These are phyloP conservation scores for Plasmopara muralis DNA, from an alignment of 352 stramenopile genomes.

Conservation along the genomic window DNA sequence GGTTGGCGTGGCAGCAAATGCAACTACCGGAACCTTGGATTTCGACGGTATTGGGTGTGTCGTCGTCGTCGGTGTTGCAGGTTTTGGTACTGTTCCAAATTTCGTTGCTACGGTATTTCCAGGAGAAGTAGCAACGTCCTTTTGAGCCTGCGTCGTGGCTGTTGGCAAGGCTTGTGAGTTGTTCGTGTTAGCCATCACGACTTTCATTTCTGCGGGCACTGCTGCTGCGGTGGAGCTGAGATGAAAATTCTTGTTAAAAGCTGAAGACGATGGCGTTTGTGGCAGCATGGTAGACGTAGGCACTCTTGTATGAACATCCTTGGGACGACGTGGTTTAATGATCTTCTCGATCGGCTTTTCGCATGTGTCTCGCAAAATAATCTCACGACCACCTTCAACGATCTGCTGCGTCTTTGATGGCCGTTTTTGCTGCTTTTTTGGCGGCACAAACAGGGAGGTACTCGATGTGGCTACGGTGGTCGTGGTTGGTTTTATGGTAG, in stretches of 20 bases:
- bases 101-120: no score
- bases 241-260: conserved; percentile 8
- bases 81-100: no score
- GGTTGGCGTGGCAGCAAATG: no score
- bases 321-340: conserved; percentile 35
- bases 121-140: background rate
- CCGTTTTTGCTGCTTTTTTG: conserved; percentile 27
- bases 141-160: conserved; percentile 5
- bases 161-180: conserved; percentile 14
- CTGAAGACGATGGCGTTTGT: conserved; percentile 14
- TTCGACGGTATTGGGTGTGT: no score
- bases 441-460: conserved; percentile 5
- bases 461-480: conserved; percentile 5
- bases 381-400: conserved; percentile 34
- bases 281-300: conserved; percentile 2
- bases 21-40: no score
- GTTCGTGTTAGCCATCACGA: conserved; percentile 22
- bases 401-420: conserved; percentile 48
- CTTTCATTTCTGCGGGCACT: conserved; percentile 22
- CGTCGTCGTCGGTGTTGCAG: no score
- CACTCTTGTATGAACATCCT: conserved; percentile 16
- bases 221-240: conserved; percentile 20
- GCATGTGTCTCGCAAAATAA: conserved; percentile 50
- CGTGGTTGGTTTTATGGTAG: background rate
- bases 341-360: conserved; percentile 54